Evolutionary conservation across 306 rosid species (phyloP).

Genomic region (Dryas octopetala): DNA sequence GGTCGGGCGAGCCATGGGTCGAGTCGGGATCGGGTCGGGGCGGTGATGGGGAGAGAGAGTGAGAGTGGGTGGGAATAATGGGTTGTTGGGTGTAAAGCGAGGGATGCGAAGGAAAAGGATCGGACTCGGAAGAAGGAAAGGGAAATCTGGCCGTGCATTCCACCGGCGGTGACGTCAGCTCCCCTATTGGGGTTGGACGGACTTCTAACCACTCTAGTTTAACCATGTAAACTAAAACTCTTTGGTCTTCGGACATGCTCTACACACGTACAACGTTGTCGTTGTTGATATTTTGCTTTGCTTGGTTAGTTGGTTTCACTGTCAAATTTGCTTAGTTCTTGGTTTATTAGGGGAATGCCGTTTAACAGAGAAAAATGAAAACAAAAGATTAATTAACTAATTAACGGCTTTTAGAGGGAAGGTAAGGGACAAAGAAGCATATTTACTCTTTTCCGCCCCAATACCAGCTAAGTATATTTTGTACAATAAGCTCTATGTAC

Average conservation of each 20-base stretch:
- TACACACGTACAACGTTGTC: neutral
- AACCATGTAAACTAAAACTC: neutral
- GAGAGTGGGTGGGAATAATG: neutral
- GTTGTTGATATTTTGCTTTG: neutral
- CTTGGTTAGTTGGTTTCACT: neutral
- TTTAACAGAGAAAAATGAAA: too few relatives aligned
- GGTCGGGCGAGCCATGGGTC: slow-evolving; percentile 28
- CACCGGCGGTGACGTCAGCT: slow-evolving; percentile 54
- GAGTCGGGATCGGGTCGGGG: neutral
- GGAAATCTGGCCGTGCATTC: slow-evolving; percentile 40
- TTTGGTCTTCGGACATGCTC: neutral
- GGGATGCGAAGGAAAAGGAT: slow-evolving; percentile 13
- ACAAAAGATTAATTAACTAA: too few relatives aligned
- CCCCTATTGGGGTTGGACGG: slow-evolving; percentile 28
- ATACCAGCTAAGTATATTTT: too few relatives aligned
- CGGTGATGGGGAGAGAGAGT: neutral
- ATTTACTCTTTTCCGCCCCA: too few relatives aligned
- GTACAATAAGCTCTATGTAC: too few relatives aligned
- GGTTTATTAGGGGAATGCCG: neutral
- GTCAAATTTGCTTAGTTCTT: neutral
- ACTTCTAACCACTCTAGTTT: slow-evolving; percentile 7
- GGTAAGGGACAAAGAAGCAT: too few relatives aligned
- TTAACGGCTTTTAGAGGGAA: too few relatives aligned
- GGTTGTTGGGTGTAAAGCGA: neutral
- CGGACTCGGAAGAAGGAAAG: slow-evolving; percentile 27